Evolutionary conservation across 441 rosid genomes (phyloP).

Genomic region (Populus tomentosa): DNA sequence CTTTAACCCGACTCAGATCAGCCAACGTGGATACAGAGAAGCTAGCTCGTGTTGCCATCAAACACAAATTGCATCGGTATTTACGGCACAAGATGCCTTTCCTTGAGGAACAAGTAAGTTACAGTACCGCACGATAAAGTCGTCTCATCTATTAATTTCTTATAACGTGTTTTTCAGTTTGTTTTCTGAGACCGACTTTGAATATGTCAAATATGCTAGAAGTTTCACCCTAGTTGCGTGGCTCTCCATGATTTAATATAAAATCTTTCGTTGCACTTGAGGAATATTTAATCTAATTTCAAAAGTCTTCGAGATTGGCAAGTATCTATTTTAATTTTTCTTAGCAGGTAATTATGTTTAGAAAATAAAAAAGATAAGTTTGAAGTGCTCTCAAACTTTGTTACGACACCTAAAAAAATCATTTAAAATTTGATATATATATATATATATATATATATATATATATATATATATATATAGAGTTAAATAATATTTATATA

Average conservation of each 20-base stretch:
- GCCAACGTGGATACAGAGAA: slow-evolving; percentile 65
- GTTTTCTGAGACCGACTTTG: not conserved
- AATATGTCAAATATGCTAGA: not conserved
- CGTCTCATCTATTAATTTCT: not conserved
- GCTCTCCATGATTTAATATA: not conserved
- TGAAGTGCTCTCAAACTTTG: too few species aligned
- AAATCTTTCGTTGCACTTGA: too few species aligned
- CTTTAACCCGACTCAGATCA: slow-evolving; percentile 59
- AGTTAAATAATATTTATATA: too few species aligned
- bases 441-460: too few species aligned
- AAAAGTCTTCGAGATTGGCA: too few species aligned
- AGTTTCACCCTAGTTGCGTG: not conserved
- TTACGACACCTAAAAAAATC: too few species aligned
- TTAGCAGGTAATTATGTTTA: not conserved
- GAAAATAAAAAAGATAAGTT: too few species aligned
- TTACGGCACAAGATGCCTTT: slow-evolving; percentile 55
- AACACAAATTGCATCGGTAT: slow-evolving; percentile 37
- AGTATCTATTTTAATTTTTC: not conserved
- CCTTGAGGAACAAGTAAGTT: slow-evolving; percentile 52
- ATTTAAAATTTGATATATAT: too few species aligned
- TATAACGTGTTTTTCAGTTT: not conserved
- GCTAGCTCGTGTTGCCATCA: slow-evolving; percentile 56
- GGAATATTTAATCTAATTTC: not conserved
- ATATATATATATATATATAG: too few species aligned
- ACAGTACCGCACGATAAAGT: not conserved